Evolutionary conservation across 2,329 filamentous ascomycete species (phyloP), one percentile per base, ranked within the genome.

Genomic region (Aspergillus fructus): DNA sequence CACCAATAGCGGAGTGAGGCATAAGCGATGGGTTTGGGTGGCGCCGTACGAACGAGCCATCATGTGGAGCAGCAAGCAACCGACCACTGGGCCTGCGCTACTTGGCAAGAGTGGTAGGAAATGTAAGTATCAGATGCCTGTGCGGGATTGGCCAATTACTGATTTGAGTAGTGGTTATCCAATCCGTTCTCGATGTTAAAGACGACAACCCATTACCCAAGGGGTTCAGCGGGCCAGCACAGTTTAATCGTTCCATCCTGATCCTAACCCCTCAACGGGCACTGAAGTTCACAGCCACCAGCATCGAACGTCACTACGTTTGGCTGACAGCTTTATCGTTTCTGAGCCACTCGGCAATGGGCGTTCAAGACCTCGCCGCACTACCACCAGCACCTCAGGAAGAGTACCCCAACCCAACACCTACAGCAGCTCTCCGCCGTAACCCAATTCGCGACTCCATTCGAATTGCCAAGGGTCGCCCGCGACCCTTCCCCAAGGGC

Each of bases 31-130:
- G 94, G 94, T 99, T 2, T 99, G 94, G 94, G 84, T 99, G 62
- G 94, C 93, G 17, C 94, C 94, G 3, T 97, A 99, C 70, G 94
- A 99, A 76, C 84, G 93, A 61, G 89, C 93, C 12, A 93, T 99
- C 59, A 90, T 99, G 74, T 99, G 94, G 94, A 97, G 93, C 75
- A 96, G 89, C 81, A 97, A 96, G 80, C 94, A 99, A 76, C 94
- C 94, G 15, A 91, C 88, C 9, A 91, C 88, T 65, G 92, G 93
- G 33, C 89, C 86, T 66, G 93, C 93, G 33, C 77, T 99, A 74
- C 83, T 97, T 81, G 94, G 94, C 64, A 99, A 97, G 80, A 89
- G 89, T 70, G 94, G 94, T 54, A 88, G 94, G 66, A 99, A 97
- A 78, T 78, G 93, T 96, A 83, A 87, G 92, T 86, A 37, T n/a